Conservation (phyloP, 2,329 filamentous ascomycete species). For the Dactylellina drechsleri region DNA sequence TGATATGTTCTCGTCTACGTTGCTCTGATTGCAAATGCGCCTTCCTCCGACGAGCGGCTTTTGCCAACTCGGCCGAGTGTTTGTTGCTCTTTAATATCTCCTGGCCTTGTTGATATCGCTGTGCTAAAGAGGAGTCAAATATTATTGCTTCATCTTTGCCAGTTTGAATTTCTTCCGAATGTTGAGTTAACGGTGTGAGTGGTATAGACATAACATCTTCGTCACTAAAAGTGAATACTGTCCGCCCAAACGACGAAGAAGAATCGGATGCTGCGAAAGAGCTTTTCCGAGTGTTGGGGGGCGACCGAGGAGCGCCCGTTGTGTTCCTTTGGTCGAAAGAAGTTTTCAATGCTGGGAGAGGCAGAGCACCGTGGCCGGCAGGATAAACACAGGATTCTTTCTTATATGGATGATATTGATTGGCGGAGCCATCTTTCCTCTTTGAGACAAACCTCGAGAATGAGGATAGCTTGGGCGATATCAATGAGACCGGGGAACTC, state of each 20-base stretch:
- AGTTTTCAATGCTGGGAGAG: slow-evolving; percentile 41
- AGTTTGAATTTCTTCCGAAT: slow-evolving; percentile 40
- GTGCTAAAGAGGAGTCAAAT: slow-evolving; percentile 36
- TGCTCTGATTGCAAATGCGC: slow-evolving; percentile 59
- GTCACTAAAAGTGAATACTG: slow-evolving; percentile 34
- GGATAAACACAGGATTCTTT: slow-evolving; percentile 41
- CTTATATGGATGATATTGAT: slow-evolving; percentile 52
- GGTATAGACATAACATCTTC: slow-evolving; percentile 43
- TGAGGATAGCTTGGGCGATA: slow-evolving; percentile 41
- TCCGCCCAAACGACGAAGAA: slow-evolving; percentile 44
- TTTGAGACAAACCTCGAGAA: slow-evolving; percentile 41
- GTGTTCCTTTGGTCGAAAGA: slow-evolving; percentile 36
- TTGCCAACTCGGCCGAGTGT: slow-evolving; percentile 43
- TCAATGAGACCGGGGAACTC: slow-evolving; percentile 43
- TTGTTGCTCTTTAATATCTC: slow-evolving; percentile 27
- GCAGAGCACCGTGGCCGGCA: slow-evolving; percentile 14
- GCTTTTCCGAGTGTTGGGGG: slow-evolving; percentile 49
- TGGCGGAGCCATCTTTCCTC: slow-evolving; percentile 31
- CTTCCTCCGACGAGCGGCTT: slow-evolving; percentile 56
- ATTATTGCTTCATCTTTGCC: slow-evolving; percentile 36
- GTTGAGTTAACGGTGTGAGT: slow-evolving; percentile 50
- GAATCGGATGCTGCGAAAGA: slow-evolving; percentile 51
- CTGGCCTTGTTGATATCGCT: slow-evolving; percentile 48
- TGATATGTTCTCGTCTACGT: slow-evolving; percentile 58
- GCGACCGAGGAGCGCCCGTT: slow-evolving; percentile 30